A percentile compares a stretch with the other conserved stretches of the same genome.
These are phyloP conservation scores for Xylaria bambusicola DNA, from an alignment of 495 filamentous ascomycete species.

Conservation along the genomic window DNA sequence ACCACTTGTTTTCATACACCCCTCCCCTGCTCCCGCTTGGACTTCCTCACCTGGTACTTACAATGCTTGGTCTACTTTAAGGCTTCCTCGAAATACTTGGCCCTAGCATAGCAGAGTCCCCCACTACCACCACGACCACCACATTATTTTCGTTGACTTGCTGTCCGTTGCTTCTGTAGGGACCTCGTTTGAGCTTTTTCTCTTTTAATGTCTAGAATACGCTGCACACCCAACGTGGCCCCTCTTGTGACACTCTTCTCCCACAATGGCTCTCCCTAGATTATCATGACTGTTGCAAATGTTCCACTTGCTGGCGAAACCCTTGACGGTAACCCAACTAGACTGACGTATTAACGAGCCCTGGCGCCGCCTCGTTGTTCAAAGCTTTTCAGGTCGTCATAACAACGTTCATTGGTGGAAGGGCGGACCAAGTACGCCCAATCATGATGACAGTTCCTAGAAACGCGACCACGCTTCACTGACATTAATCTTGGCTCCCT, in stretches of 20 bases:
- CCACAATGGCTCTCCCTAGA: conserved; percentile 36
- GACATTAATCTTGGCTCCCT: conserved; percentile 31
- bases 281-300: conserved; percentile 45
- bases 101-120: conserved; percentile 21
- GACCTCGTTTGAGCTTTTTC: conserved; percentile 33
- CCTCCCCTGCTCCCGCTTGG: conserved; percentile 31
- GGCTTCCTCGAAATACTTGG: conserved; percentile 24
- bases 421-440: conserved; percentile 33
- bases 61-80: conserved; percentile 19
- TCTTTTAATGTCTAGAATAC: conserved; percentile 33
- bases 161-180: conserved; percentile 29
- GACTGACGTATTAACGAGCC: conserved; percentile 45
- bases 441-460: conserved; percentile 44
- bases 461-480: conserved; percentile 39
- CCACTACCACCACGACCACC: conserved; percentile 29
- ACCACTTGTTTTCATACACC: conserved; percentile 28
- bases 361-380: conserved; percentile 35
- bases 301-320: conserved; percentile 35
- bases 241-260: conserved; percentile 39
- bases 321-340: conserved; percentile 40
- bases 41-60: conserved; percentile 22
- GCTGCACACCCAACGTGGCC: conserved; percentile 43
- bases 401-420: conserved; percentile 43
- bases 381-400: conserved; percentile 33
- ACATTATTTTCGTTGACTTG: conserved; percentile 26